Conservation (phyloP, 2,329 filamentous ascomycete species). For the Geoglossum cookeanum region DNA sequence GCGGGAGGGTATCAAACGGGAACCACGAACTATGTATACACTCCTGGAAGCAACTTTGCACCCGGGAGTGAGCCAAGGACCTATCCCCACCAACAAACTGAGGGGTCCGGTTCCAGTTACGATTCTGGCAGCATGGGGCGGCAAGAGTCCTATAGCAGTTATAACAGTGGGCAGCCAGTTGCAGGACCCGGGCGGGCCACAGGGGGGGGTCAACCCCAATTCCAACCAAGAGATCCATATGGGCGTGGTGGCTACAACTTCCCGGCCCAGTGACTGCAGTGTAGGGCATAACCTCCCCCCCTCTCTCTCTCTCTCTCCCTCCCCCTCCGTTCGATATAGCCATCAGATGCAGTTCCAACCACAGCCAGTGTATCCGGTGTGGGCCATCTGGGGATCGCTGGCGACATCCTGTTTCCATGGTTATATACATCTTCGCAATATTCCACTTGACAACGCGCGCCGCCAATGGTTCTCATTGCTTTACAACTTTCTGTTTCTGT, state of each 20-base stretch:
- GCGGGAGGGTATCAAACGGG: background rate
- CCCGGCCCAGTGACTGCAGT: background rate
- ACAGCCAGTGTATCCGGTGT: background rate
- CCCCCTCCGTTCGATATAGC: background rate
- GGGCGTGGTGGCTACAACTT: conserved; percentile 2
- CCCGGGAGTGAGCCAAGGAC: background rate
- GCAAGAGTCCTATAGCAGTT: background rate
- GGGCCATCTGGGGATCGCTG: background rate
- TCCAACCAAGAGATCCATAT: conserved; percentile 1
- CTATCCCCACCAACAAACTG: background rate
- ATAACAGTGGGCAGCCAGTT: background rate
- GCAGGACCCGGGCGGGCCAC: background rate
- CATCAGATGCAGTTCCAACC: background rate
- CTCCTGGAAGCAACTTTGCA: background rate
- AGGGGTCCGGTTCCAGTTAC: background rate
- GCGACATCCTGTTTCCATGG: background rate
- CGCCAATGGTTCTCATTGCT: background rate
- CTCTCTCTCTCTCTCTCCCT: no score
- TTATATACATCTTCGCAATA: conserved; percentile 1
- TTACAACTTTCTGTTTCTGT: conserved; percentile 1
- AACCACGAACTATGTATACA: background rate
- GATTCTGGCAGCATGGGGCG: background rate
- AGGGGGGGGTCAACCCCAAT: background rate
- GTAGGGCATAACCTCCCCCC: background rate
- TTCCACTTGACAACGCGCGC: background rate